phyloP scores from a whole-genome alignment of 2,329 filamentous ascomycete species.

The Diaporthe eres region DNA sequence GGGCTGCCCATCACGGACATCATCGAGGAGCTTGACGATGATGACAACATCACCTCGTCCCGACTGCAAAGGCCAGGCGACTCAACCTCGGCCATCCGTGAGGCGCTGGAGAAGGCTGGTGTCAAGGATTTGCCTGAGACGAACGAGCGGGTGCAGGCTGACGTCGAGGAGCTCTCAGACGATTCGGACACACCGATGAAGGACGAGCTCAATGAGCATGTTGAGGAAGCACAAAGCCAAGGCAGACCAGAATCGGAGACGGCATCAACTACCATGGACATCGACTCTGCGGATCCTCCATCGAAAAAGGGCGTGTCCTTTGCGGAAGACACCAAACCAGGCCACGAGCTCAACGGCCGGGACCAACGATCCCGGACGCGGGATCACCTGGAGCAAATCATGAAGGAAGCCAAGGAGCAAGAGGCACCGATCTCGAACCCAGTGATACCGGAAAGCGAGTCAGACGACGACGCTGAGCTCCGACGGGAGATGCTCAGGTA shows the following conservation, averaged over 20 bases:
- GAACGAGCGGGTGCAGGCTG: conserved; percentile 11
- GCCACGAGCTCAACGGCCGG: conserved; percentile 46
- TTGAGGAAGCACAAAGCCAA: neutral
- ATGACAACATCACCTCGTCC: conserved; percentile 84
- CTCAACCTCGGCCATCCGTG: conserved; percentile 74
- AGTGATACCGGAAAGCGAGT: conserved; percentile 81
- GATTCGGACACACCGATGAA: conserved; percentile 19
- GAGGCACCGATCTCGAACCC: conserved; percentile 61
- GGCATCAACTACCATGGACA: neutral
- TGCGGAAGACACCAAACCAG: conserved; percentile 69
- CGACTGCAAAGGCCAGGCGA: conserved; percentile 77
- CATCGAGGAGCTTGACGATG: conserved; percentile 90
- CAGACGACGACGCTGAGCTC: conserved; percentile 82
- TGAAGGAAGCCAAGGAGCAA: conserved; percentile 69
- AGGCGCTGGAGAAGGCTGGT: conserved; percentile 84
- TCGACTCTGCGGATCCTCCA: neutral
- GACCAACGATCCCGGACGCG: conserved; percentile 57
- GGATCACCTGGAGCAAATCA: conserved; percentile 67
- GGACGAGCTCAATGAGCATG: neutral
- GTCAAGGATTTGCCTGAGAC: conserved; percentile 56
- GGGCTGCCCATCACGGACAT: conserved; percentile 90
- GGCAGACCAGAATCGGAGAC: neutral
- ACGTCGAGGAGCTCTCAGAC: neutral
- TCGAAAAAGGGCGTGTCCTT: conserved; percentile 74
- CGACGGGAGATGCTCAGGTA: conserved; percentile 94